phyloP scores from a whole-genome alignment of 768 basidiomycete species.

The Lentinula edodes region DNA sequence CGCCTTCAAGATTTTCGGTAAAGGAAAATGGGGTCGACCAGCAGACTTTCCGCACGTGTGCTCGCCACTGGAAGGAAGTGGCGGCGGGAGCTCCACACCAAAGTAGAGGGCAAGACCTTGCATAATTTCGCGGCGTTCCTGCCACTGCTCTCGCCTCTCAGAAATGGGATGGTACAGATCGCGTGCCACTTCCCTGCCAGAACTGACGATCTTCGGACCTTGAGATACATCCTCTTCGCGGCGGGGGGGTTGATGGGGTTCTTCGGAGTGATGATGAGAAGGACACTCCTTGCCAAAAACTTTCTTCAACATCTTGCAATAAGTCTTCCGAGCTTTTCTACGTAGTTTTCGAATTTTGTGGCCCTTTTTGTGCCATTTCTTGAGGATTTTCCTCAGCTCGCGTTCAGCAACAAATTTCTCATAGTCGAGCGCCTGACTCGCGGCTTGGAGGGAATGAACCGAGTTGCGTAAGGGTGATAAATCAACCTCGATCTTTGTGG shows the following conservation, averaged over 20 bases:
- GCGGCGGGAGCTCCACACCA: slow-evolving; percentile 1
- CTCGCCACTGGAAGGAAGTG: background rate
- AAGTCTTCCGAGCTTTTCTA: slow-evolving; percentile 19
- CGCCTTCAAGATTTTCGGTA: slow-evolving; percentile 46
- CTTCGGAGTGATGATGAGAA: slow-evolving; percentile 10
- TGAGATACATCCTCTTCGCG: background rate
- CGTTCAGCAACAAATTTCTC: slow-evolving; percentile 40
- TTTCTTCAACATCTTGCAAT: slow-evolving; percentile 32
- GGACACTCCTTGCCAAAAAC: slow-evolving; percentile 23
- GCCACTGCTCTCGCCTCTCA: background rate
- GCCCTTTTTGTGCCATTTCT: slow-evolving; percentile 23
- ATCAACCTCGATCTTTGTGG: slow-evolving; percentile 18
- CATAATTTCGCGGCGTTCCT: background rate
- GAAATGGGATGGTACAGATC: background rate
- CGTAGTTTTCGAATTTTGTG: slow-evolving; percentile 13
- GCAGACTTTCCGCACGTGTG: background rate
- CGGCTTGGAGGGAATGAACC: slow-evolving; percentile 30
- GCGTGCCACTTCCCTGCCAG: background rate
- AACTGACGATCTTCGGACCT: background rate
- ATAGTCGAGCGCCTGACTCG: slow-evolving; percentile 36
- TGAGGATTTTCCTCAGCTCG: slow-evolving; percentile 29
- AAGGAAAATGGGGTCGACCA: slow-evolving; percentile 18
- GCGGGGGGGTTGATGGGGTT: background rate
- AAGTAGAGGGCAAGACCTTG: slow-evolving; percentile 4
- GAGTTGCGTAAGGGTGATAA: slow-evolving; percentile 32